A percentile compares a stretch with the other conserved stretches of the same genome.
These are phyloP conservation scores for Saccharomyces hybrid DNA, from an alignment of 1,139 yeast species.

Conservation along the genomic window DNA sequence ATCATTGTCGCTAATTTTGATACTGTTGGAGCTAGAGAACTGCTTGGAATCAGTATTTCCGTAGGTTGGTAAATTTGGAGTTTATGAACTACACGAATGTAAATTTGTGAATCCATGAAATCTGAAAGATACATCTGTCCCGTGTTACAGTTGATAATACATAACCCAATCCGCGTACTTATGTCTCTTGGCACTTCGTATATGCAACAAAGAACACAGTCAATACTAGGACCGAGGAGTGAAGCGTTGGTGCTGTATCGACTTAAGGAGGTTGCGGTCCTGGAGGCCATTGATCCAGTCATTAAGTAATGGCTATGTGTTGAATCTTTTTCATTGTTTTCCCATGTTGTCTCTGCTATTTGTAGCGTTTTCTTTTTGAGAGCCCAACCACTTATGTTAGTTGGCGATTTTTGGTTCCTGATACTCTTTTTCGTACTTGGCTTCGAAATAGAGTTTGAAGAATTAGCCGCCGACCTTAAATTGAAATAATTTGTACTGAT, in stretches of 20 bases:
- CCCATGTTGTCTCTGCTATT: not conserved
- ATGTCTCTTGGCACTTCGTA: constrained; percentile 32
- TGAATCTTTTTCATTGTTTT: not conserved
- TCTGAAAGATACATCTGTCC: constrained; percentile 35
- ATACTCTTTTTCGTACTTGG: not conserved
- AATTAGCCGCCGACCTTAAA: constrained; percentile 2
- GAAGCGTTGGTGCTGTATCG: not conserved
- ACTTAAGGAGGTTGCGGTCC: not conserved
- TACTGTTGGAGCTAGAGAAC: constrained; percentile 24
- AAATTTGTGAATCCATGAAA: constrained; percentile 40
- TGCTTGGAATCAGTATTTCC: constrained; percentile 34
- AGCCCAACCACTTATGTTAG: not conserved
- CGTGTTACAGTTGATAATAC: constrained; percentile 33
- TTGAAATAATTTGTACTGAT: constrained; percentile 5
- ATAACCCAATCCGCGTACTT: constrained; percentile 34
- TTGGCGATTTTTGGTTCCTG: not conserved
- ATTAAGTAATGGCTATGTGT: not conserved
- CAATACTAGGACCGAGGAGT: constrained; percentile 5
- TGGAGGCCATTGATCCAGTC: not conserved
- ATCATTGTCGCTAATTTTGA: constrained; percentile 36
- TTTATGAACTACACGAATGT: constrained; percentile 39
- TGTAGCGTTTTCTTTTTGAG: not conserved
- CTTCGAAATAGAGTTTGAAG: not conserved
- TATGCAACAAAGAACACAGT: constrained; percentile 29
- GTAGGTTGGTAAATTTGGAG: constrained; percentile 35